phyloP scores from a whole-genome alignment of 2,329 filamentous ascomycete species.

The Hypomyces perniciosus region DNA sequence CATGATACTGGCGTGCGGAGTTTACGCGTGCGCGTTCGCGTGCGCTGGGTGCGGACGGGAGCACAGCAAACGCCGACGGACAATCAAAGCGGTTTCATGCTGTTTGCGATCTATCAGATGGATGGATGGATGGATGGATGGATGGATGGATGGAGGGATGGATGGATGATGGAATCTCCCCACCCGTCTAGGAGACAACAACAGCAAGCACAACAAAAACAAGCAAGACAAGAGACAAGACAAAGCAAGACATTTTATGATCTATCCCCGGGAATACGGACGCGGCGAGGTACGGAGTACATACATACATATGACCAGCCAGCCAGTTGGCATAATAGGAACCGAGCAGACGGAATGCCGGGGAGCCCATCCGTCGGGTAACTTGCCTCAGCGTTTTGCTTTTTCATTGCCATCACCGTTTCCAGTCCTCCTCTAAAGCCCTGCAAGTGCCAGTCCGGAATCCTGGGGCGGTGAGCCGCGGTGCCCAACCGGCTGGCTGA shows the following conservation, averaged over 20 bases:
- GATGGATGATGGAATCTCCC: background rate
- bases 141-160: background rate
- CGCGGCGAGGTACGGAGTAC: background rate
- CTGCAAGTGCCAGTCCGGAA: constrained; percentile 6
- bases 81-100: background rate
- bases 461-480: constrained; percentile 12
- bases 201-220: background rate
- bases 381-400: background rate
- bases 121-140: background rate
- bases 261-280: constrained; percentile 4
- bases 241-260: constrained; percentile 1
- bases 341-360: constrained; percentile 11
- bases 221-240: background rate
- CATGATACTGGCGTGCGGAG: too few relatives aligned
- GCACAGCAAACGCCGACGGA: background rate
- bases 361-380: constrained; percentile 11
- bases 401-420: constrained; percentile 4
- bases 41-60: background rate
- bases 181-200: background rate
- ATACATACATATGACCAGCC: background rate
- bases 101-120: constrained; percentile 8
- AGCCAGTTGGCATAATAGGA: background rate
- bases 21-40: too few relatives aligned
- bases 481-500: constrained; percentile 7
- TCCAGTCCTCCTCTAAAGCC: background rate